phyloP scores from a whole-genome alignment of 2,329 filamentous ascomycete genomes.

The Rhinocladiella mackenziei region DNA sequence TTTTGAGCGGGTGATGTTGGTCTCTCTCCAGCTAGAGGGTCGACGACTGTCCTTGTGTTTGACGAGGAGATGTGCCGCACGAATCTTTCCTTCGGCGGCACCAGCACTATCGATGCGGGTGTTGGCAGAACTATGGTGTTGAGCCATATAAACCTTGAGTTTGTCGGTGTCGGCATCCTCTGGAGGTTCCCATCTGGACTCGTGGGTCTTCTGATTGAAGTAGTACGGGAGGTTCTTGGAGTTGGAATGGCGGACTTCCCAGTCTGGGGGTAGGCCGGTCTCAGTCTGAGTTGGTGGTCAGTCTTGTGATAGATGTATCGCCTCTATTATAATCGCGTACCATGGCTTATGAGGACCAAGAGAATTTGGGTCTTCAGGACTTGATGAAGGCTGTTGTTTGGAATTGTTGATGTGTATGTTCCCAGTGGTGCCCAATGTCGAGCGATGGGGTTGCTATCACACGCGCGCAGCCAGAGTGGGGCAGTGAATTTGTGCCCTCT shows the following conservation, averaged over 20 bases:
- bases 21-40: slow-evolving; percentile 89
- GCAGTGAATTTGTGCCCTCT: slow-evolving; percentile 2
- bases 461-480: slow-evolving; percentile 6
- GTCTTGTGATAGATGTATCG: slow-evolving; percentile 2
- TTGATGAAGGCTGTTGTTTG: too few relatives aligned
- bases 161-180: slow-evolving; percentile 82
- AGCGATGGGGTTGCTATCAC: background rate
- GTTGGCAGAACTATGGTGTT: slow-evolving; percentile 65
- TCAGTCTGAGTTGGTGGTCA: slow-evolving; percentile 48
- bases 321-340: slow-evolving; percentile 5
- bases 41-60: slow-evolving; percentile 88
- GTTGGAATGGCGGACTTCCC: slow-evolving; percentile 97
- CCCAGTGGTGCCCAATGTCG: too few relatives aligned
- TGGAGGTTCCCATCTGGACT: slow-evolving; percentile 94
- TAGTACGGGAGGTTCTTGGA: slow-evolving; percentile 99
- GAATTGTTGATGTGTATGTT: too few relatives aligned
- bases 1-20: slow-evolving; percentile 80
- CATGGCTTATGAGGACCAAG: too few relatives aligned
- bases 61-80: slow-evolving; percentile 84
- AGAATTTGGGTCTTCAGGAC: too few relatives aligned
- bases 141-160: slow-evolving; percentile 90
- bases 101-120: slow-evolving; percentile 38
- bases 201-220: slow-evolving; percentile 82
- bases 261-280: slow-evolving; percentile 75
- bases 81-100: slow-evolving; percentile 79